Conservation (phyloP, 768 basidiomycete genomes). For the Pisolithus sp. region DNA sequence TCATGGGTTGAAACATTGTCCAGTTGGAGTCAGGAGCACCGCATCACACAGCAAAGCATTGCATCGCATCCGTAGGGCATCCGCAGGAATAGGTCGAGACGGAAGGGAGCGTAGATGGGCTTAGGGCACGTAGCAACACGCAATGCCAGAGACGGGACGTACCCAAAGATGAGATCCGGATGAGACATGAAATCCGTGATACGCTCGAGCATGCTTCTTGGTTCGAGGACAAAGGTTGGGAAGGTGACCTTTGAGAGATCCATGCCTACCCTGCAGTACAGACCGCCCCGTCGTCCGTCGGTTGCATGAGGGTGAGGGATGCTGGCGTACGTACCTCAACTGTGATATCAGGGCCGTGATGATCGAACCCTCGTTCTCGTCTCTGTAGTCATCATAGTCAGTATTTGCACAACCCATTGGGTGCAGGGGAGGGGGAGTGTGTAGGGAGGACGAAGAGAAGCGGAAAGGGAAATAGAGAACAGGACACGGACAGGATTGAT, state of each 20-base stretch:
- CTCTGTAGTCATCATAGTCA: constrained; percentile 45
- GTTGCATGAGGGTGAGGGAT: no score
- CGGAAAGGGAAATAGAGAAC: constrained; percentile 1
- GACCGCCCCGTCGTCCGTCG: not conserved
- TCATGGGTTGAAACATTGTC: not conserved
- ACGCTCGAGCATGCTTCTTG: constrained; percentile 93
- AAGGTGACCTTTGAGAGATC: constrained; percentile 93
- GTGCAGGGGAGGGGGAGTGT: constrained; percentile 27
- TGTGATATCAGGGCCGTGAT: constrained; percentile 85
- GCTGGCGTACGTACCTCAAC: constrained; percentile 49
- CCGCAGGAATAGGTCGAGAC: not conserved
- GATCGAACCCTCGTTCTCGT: constrained; percentile 91
- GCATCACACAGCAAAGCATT: not conserved
- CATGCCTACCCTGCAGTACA: constrained; percentile 80
- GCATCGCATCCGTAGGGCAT: not conserved
- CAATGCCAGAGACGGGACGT: constrained; percentile 28
- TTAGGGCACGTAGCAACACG: constrained; percentile 18
- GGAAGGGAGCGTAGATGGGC: constrained; percentile 6
- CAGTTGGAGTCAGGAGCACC: not conserved
- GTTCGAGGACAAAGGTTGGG: constrained; percentile 94
- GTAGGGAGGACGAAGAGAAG: constrained; percentile 16
- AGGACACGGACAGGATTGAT: constrained; percentile 67
- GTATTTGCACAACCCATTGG: constrained; percentile 27
- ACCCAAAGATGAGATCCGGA: constrained; percentile 95
- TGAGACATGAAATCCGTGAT: constrained; percentile 99